Percentiles rank a stretch among this genome's conserved stretches.
Conservation (phyloP, 2,329 filamentous ascomycete genomes). For the Colletotrichum magnum region DNA sequence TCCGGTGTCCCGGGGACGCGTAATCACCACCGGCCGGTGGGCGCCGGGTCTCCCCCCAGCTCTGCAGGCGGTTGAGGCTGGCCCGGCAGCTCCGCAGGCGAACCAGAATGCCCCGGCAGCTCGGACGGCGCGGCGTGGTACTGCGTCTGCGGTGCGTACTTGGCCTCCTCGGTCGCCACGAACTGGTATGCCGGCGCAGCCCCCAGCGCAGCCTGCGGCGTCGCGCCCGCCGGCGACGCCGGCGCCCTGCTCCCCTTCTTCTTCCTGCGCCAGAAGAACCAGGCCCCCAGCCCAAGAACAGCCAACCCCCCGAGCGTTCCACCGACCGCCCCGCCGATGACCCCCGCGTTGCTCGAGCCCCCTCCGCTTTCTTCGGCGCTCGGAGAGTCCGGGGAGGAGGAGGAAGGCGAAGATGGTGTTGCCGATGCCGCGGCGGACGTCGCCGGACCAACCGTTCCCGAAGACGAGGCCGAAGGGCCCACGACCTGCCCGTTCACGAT, state of each 20-base stretch:
- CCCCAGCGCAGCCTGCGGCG: not conserved
- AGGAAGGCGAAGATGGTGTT: not conserved
- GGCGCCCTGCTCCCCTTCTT: not conserved
- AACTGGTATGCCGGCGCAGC: not conserved
- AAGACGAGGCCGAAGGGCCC: not conserved
- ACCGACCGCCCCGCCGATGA: constrained; percentile 7
- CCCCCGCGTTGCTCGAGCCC: not conserved
- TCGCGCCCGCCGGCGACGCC: too few relatives aligned
- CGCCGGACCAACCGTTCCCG: not conserved
- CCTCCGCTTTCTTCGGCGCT: not conserved
- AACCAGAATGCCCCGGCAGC: too few relatives aligned
- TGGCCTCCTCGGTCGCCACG: not conserved
- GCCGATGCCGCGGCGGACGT: not conserved
- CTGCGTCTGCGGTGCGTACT: not conserved
- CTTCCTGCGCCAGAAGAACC: constrained; percentile 5
- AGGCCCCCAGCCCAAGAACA: not conserved
- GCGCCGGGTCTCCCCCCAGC: too few relatives aligned
- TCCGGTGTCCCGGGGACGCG: too few relatives aligned
- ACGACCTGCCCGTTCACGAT: constrained; percentile 8
- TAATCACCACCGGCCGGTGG: too few relatives aligned
- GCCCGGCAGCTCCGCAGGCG: too few relatives aligned
- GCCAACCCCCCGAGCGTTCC: not conserved
- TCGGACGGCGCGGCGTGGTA: too few relatives aligned
- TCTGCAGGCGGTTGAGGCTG: too few relatives aligned
- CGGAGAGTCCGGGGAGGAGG: too few relatives aligned